Percentiles rank a stretch among this genome's conserved stretches.
These are phyloP conservation scores for Aureobasidium sp. DNA, from an alignment of 2,329 filamentous ascomycete genomes.

Conservation along the genomic window DNA sequence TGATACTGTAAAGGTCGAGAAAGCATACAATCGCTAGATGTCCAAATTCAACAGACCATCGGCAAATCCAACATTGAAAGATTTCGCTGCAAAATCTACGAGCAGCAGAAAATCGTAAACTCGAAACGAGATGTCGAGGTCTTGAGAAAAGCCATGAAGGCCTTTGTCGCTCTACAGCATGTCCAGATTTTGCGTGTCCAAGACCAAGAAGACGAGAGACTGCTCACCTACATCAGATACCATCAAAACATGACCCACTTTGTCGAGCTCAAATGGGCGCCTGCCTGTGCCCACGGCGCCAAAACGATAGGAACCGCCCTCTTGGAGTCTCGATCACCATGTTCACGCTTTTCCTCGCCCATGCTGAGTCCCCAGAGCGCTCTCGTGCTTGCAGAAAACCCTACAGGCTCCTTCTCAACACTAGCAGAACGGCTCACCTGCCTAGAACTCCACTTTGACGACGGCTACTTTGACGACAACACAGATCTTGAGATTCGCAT, in stretches of 20 bases:
- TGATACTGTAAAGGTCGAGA: slow-evolving; percentile 3
- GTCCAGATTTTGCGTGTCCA: slow-evolving; percentile 58
- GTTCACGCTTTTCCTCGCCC: slow-evolving; percentile 55
- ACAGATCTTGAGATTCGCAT: slow-evolving; percentile 52
- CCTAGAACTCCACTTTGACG: slow-evolving; percentile 57
- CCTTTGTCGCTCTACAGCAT: slow-evolving; percentile 56
- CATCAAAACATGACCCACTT: slow-evolving; percentile 39
- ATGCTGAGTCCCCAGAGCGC: slow-evolving; percentile 57
- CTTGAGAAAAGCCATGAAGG: slow-evolving; percentile 48
- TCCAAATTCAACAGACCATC: slow-evolving; percentile 22
- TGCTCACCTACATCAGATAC: slow-evolving; percentile 46
- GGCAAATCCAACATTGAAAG: slow-evolving; percentile 32
- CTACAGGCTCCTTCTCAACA: slow-evolving; percentile 42
- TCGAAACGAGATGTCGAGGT: slow-evolving; percentile 46
- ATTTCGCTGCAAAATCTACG: slow-evolving; percentile 40
- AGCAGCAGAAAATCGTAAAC: slow-evolving; percentile 46
- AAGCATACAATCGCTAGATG: slow-evolving; percentile 18
- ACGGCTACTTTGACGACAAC: slow-evolving; percentile 45
- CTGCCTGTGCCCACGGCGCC: slow-evolving; percentile 56
- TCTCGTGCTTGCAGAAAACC: slow-evolving; percentile 42
- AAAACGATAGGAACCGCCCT: slow-evolving; percentile 53
- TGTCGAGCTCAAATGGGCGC: slow-evolving; percentile 52
- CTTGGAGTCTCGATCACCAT: slow-evolving; percentile 48
- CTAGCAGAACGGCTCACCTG: slow-evolving; percentile 53
- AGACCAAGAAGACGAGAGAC: slow-evolving; percentile 50